Percentiles rank a stretch among this genome's conserved stretches.
Evolutionary conservation across 495 filamentous ascomycete genomes (phyloP).

Genomic region (Hypoxylon fragiforme): DNA sequence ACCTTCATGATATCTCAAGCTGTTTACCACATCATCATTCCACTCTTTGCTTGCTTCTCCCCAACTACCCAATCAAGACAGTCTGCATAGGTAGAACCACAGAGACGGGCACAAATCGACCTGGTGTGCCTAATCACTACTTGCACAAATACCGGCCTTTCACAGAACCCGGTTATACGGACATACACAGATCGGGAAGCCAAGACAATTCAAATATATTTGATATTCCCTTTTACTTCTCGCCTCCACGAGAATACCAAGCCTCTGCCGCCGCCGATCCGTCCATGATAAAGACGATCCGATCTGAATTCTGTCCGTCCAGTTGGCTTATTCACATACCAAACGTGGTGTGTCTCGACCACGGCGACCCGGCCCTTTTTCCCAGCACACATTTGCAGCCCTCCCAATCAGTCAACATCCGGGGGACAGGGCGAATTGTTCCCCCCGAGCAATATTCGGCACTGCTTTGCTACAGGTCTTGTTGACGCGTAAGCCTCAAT

Average conservation of each 20-base stretch:
- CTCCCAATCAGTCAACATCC: constrained; percentile 11
- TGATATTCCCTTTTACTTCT: constrained; percentile 1
- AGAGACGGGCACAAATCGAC: constrained; percentile 2
- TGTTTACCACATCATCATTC: constrained; percentile 2
- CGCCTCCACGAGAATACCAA: constrained; percentile 3
- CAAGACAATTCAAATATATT: constrained; percentile 32
- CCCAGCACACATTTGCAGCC: constrained; percentile 13
- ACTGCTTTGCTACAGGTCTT: constrained; percentile 15
- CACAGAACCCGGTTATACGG: constrained; percentile 32
- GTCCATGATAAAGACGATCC: constrained; percentile 15
- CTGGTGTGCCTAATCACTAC: not conserved
- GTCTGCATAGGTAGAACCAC: not conserved
- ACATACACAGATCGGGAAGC: constrained; percentile 32
- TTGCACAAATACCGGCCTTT: constrained; percentile 17
- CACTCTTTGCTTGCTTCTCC: constrained; percentile 4
- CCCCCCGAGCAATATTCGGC: constrained; percentile 21
- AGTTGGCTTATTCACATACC: constrained; percentile 33
- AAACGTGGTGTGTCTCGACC: constrained; percentile 25
- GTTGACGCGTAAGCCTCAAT: constrained; percentile 42
- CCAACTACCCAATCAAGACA: not conserved
- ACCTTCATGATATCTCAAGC: constrained; percentile 13
- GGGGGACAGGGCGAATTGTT: constrained; percentile 17
- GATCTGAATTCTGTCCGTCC: constrained; percentile 23
- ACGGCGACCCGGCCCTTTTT: constrained; percentile 33
- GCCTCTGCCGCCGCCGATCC: constrained; percentile 18